Percentiles rank a stretch among this genome's conserved stretches.
Conservation (phyloP, 2,329 filamentous ascomycete species). For the Sphaerulina vaccinii region DNA sequence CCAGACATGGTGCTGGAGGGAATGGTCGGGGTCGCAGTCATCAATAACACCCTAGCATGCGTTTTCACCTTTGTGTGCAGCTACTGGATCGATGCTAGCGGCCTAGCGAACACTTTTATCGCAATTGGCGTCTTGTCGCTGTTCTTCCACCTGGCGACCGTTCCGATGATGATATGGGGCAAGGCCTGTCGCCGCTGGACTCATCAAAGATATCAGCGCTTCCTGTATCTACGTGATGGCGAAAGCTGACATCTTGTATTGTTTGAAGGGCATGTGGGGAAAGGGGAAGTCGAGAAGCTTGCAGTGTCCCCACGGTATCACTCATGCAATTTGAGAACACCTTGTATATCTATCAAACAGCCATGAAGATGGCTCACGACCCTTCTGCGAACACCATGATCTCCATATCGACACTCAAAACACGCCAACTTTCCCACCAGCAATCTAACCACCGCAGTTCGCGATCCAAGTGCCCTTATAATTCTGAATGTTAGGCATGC, state of each 20-base stretch:
- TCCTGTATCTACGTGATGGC: conserved; percentile 30
- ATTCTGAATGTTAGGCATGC: no score
- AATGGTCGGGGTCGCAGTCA: conserved; percentile 58
- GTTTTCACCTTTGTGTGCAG: conserved; percentile 52
- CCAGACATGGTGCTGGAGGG: conserved; percentile 59
- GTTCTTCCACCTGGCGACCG: conserved; percentile 50
- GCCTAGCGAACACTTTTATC: conserved; percentile 51
- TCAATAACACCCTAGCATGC: conserved; percentile 57
- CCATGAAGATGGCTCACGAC: no score
- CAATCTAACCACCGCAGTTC: no score
- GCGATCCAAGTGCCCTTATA: no score
- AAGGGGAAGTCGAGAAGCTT: no score
- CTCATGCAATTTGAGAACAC: not conserved
- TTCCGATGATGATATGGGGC: conserved; percentile 57
- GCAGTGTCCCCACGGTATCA: no score
- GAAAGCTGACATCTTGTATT: conserved; percentile 15
- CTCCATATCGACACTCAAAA: no score
- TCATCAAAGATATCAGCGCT: conserved; percentile 29
- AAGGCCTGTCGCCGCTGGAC: conserved; percentile 53
- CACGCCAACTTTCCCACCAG: no score
- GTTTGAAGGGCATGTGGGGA: not conserved
- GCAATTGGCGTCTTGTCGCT: conserved; percentile 54
- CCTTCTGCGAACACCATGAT: no score
- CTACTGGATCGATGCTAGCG: conserved; percentile 50
- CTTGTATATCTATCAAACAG: no score